These are phyloP conservation scores for Metschnikowia corniflorae DNA, from an alignment of 805 yeast species.

Conservation along the genomic window DNA sequence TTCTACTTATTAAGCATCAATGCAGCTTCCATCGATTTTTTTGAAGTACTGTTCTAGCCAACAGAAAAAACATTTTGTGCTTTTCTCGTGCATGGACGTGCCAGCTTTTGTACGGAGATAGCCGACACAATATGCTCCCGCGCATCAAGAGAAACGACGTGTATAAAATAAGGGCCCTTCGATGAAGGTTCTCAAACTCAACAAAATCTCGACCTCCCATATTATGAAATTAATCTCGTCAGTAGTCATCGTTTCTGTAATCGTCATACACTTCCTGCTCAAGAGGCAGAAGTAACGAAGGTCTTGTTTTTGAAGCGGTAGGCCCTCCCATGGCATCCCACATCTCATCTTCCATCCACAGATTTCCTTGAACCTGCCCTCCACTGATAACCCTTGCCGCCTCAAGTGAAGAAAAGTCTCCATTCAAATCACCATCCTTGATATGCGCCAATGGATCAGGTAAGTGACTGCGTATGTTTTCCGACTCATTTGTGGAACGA, in stretches of 20 bases:
- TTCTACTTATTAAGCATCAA: too few relatives aligned
- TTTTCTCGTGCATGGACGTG: too few relatives aligned
- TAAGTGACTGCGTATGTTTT: slow-evolving; percentile 23
- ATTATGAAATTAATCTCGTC: too few relatives aligned
- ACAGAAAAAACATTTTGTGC: too few relatives aligned
- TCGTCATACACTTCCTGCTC: slow-evolving; percentile 42
- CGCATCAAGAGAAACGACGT: too few relatives aligned
- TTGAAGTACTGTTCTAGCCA: too few relatives aligned
- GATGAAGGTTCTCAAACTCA: too few relatives aligned
- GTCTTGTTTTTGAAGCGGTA: not conserved
- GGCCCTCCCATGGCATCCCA: slow-evolving; percentile 12
- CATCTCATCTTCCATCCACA: slow-evolving; percentile 38
- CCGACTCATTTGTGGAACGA: not conserved
- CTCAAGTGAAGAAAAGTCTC: slow-evolving; percentile 28
- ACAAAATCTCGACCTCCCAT: too few relatives aligned
- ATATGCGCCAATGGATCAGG: slow-evolving; percentile 46
- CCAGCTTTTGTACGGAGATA: too few relatives aligned
- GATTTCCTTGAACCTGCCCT: slow-evolving; percentile 30
- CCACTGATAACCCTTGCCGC: slow-evolving; percentile 43
- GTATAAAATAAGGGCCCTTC: too few relatives aligned
- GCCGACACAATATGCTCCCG: too few relatives aligned
- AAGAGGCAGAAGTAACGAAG: slow-evolving; percentile 23
- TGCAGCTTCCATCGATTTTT: too few relatives aligned
- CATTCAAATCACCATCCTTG: slow-evolving; percentile 35
- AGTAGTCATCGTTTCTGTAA: slow-evolving; percentile 39